Conservation (phyloP, 208 protist genomes). For the Trypanosoma brucei region DNA sequence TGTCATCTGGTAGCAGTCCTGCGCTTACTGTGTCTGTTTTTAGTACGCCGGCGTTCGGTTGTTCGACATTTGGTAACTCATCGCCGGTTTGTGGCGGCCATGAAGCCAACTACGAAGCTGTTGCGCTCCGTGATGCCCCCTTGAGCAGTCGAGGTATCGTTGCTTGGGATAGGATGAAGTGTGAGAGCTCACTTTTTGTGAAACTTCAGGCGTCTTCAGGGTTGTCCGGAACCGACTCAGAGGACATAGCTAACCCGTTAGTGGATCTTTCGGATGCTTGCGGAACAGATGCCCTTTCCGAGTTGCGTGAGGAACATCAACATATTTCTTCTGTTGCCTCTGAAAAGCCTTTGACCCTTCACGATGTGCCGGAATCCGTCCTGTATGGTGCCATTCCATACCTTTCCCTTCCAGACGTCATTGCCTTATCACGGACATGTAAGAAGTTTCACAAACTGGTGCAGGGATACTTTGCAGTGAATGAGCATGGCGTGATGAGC, state of each 20-base stretch:
- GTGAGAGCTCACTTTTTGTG: not conserved
- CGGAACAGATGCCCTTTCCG: no score
- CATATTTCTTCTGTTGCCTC: not conserved
- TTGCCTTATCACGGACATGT: slow-evolving; percentile 5
- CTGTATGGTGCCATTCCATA: slow-evolving; percentile 9
- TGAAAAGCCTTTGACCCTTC: not conserved
- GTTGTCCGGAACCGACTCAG: not conserved
- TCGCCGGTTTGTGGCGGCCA: not conserved
- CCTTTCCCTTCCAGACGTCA: slow-evolving; percentile 14
- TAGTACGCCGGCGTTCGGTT: not conserved
- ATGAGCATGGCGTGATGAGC: slow-evolving; percentile 15
- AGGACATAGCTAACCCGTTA: not conserved
- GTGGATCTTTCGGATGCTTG: not conserved
- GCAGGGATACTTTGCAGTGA: slow-evolving; percentile 9
- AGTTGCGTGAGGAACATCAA: no score
- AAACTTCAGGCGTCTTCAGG: not conserved
- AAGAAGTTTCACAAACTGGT: slow-evolving; percentile 1
- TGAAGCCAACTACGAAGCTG: not conserved
- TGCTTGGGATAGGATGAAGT: not conserved
- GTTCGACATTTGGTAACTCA: not conserved
- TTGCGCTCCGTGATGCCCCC: not conserved
- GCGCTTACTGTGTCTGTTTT: not conserved
- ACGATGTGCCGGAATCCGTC: slow-evolving; percentile 6
- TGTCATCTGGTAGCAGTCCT: not conserved
- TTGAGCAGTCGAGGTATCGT: not conserved